phyloP scores from a whole-genome alignment of 169 alveolate species.

The Cryptosporidium tyzzeri region DNA sequence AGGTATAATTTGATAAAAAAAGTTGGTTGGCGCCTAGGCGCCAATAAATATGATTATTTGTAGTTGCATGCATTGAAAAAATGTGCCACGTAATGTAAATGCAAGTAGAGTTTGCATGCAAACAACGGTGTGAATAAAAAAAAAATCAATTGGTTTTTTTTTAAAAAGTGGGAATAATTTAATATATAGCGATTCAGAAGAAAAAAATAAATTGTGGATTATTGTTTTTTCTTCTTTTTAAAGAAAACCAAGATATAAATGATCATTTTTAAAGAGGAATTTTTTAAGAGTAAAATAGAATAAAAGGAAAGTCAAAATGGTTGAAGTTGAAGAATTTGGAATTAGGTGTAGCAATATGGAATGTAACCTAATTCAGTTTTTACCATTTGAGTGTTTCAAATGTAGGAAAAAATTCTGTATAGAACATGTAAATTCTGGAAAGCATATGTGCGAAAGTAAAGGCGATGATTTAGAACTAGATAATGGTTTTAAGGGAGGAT shows the following conservation, averaged over 20 bases:
- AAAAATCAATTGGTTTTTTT: neutral
- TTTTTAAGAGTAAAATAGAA: neutral
- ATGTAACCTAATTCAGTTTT: constrained; percentile 26
- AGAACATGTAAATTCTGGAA: constrained; percentile 6
- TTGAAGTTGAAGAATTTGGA: constrained; percentile 66
- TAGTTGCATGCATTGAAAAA: constrained; percentile 29
- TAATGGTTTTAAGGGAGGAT: neutral
- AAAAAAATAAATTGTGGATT: neutral
- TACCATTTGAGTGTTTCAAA: constrained; percentile 26
- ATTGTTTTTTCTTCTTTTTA: neutral
- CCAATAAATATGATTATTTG: neutral
- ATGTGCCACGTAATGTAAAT: constrained; percentile 5
- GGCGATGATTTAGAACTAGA: neutral
- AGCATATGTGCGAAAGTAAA: constrained; percentile 17
- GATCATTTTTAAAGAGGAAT: neutral
- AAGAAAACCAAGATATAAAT: neutral
- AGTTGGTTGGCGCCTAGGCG: constrained; percentile 27
- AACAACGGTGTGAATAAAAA: neutral
- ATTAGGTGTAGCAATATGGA: constrained; percentile 19
- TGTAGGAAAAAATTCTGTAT: constrained; percentile 36
- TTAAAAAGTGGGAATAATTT: neutral
- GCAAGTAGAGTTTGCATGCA: constrained; percentile 19
- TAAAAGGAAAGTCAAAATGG: constrained; percentile 3
- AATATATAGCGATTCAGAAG: neutral
- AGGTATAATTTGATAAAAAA: constrained; percentile 5